Conservation (phyloP, 106 monocot genomes). For the Vanilla planifolia region DNA sequence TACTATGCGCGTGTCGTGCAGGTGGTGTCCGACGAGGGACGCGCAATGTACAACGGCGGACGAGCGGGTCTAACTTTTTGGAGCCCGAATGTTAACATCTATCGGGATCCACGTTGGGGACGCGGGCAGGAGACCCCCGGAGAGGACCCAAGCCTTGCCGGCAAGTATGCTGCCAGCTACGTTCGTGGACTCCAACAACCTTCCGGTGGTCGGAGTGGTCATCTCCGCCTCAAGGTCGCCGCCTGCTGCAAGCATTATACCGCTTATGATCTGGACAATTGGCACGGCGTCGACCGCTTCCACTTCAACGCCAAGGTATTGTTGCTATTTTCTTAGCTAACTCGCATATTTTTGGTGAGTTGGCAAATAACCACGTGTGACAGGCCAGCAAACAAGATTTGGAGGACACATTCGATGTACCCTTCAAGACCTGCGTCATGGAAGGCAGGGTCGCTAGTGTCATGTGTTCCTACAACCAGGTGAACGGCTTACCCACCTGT, state of each 20-base stretch:
- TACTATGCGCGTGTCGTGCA: no score
- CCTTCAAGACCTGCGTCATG: conserved; percentile 37
- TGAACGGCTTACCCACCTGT: conserved; percentile 54
- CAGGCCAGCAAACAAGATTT: conserved; percentile 41
- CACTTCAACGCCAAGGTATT: conserved; percentile 28
- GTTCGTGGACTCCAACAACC: conserved; percentile 42
- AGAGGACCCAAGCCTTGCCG: conserved; percentile 31
- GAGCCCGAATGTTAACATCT: conserved; percentile 9
- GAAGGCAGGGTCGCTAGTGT: conserved; percentile 39
- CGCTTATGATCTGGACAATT: conserved; percentile 46
- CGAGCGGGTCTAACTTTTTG: neutral
- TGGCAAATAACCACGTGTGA: no score
- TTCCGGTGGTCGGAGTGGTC: neutral
- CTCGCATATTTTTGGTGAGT: neutral
- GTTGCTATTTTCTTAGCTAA: neutral
- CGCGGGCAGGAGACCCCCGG: conserved; percentile 48
- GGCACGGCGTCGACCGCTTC: conserved; percentile 20
- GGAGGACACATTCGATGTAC: conserved; percentile 41
- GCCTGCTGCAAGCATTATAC: conserved; percentile 60
- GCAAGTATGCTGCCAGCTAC: conserved; percentile 25
- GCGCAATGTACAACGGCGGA: conserved; percentile 2
- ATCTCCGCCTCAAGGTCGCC: conserved; percentile 28
- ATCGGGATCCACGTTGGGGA: conserved; percentile 32
- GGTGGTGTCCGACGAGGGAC: neutral
- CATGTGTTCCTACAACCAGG: conserved; percentile 65